These are phyloP conservation scores for Clavispora phyllophila DNA, from an alignment of 805 yeast species.

Conservation along the genomic window DNA sequence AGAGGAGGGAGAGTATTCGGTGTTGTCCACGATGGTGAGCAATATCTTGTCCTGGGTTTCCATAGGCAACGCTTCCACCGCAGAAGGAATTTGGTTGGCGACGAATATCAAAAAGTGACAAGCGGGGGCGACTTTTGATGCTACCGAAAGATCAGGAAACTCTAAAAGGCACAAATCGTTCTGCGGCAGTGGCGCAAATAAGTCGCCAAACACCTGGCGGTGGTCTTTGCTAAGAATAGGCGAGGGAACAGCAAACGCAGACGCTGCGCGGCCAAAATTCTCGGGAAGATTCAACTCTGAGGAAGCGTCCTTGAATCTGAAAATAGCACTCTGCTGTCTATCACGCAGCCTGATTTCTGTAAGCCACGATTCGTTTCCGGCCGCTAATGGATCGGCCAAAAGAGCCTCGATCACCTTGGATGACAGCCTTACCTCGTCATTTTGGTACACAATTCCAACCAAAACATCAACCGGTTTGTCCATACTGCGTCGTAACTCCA, in stretches of 20 bases:
- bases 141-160: conserved; percentile 15
- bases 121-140: conserved; percentile 8
- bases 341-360: conserved; percentile 19
- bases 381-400: conserved; percentile 38
- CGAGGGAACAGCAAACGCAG: conserved; percentile 17
- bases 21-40: conserved; percentile 34
- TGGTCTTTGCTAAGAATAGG: conserved; percentile 26
- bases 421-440: conserved; percentile 11
- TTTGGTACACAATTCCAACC: conserved; percentile 32
- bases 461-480: conserved; percentile 14
- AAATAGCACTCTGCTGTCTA: neutral
- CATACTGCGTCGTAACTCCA: conserved; percentile 6
- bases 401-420: conserved; percentile 33
- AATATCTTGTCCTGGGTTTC: conserved; percentile 20
- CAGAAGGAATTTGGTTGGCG: conserved; percentile 16
- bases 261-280: conserved; percentile 7
- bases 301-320: neutral
- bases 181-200: neutral
- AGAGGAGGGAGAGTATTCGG: conserved; percentile 33
- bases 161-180: conserved; percentile 20
- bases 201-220: conserved; percentile 19
- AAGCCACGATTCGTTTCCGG: conserved; percentile 28
- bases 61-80: conserved; percentile 10
- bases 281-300: conserved; percentile 5
- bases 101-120: conserved; percentile 22